Evolutionary conservation across 192 early-diverging fungal genomes (phyloP).

Genomic region (Linnemannia elongata): DNA sequence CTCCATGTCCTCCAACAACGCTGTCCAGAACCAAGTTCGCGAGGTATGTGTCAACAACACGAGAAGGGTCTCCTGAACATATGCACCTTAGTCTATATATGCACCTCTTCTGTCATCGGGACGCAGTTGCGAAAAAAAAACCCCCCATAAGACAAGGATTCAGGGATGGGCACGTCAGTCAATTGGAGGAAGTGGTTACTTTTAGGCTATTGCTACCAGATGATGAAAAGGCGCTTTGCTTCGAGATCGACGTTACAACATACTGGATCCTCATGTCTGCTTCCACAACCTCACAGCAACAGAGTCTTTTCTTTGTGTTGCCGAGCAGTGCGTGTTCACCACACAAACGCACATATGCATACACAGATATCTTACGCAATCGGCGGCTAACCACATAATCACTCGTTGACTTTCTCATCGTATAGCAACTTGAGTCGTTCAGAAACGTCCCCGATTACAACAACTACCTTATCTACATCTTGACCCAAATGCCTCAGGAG

Average conservation of each 20-base stretch:
- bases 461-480: conserved; percentile 91
- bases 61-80: background rate
- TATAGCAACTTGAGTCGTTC: conserved; percentile 81
- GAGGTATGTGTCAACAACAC: conserved; percentile 67
- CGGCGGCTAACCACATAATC: conserved; percentile 3
- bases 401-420: background rate
- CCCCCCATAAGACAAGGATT: background rate
- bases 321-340: background rate
- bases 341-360: too few species aligned
- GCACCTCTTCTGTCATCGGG: background rate
- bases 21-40: conserved; percentile 78
- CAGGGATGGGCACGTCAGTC: background rate
- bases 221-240: background rate
- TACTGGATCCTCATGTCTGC: background rate
- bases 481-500: conserved; percentile 80
- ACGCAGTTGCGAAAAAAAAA: background rate
- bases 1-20: conserved; percentile 78
- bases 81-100: background rate
- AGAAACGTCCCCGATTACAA: conserved; percentile 89
- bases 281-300: too few species aligned
- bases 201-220: conserved; percentile 17
- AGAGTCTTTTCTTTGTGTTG: background rate
- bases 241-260: background rate
- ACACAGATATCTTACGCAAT: too few species aligned
- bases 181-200: background rate